Base-by-base conservation (phyloP, 768 basidiomycete genomes). In the Rhodosporidiobolus sp. region DNA sequence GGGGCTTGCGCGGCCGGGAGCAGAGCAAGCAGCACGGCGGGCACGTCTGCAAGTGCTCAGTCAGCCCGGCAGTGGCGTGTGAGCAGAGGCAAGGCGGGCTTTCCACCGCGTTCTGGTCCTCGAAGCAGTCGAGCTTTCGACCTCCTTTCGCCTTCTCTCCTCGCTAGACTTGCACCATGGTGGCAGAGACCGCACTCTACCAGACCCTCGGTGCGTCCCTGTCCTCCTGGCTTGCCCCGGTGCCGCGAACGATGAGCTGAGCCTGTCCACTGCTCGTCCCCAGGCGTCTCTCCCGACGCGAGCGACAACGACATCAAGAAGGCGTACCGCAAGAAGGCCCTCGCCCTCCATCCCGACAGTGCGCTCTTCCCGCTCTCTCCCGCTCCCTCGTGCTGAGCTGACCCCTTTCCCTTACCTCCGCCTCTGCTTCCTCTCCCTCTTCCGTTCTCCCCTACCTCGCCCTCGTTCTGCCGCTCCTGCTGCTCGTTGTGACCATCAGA, bases 281-380 rank as follows among this genome's bases (percentile, higher is more conserved):
- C 38, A 43, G 94, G 94, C 76, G 92, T 91, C 43, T 75, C 86
- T 19, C 87, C 90, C 61, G 85, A 85, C 77, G 92, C 90, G 46
- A 88, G 88, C 53, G 94, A 95, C 70, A 79, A 84, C 58, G 93
- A 94, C 65, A 87, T 95, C 79, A 95, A 94, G 85, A 94, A 94
- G 81, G 93, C 93, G 43, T 95, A 94, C 84, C 89, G 92, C 77
- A 94, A 93, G 92, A 78, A 92, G 74, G 77, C 79, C 6, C 67
- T 79, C 60, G 67, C 76, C 53, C 77, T 78, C 34, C 79, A 79
- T 65, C 78, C 79, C n/a, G 79, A 79, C 70, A 78, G 70, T 62
- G 38, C 38, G 38, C 38, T 14, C 38, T 43, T 22, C 12, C 28
- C 48, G 4, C 30, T 2, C 48, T 35, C 34, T 8, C 38, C 54